phyloP scores from a whole-genome alignment of 768 basidiomycete species.

The Gloeopeniophorella convolvens region DNA sequence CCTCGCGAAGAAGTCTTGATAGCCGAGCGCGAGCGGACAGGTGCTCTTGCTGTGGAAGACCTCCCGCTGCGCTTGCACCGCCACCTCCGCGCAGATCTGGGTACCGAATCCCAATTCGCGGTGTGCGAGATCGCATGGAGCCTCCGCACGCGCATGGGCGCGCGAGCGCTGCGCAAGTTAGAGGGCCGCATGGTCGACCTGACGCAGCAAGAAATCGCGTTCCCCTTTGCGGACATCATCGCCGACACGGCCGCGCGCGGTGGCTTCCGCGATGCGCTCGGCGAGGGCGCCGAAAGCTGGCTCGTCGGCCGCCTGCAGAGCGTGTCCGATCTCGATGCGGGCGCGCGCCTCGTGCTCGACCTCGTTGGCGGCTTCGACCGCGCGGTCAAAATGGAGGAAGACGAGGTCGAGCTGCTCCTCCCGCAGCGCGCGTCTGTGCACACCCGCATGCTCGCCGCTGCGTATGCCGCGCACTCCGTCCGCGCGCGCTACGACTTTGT shows the following conservation, averaged over 20 bases:
- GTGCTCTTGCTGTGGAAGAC: constrained; percentile 59
- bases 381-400: constrained; percentile 69
- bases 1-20: constrained; percentile 45
- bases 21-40: constrained; percentile 73
- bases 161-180: constrained; percentile 29
- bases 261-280: constrained; percentile 49
- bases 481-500: constrained; percentile 73
- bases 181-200: constrained; percentile 58
- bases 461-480: constrained; percentile 56
- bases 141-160: constrained; percentile 48
- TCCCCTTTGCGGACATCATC: constrained; percentile 69
- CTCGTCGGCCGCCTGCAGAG: constrained; percentile 52
- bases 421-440: constrained; percentile 54
- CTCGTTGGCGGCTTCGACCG: constrained; percentile 64
- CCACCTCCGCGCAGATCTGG: constrained; percentile 38
- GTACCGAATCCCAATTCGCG: constrained; percentile 45
- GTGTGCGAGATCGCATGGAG: constrained; percentile 60
- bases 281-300: constrained; percentile 56
- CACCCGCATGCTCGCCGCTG: constrained; percentile 53
- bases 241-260: constrained; percentile 53
- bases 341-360: constrained; percentile 54
- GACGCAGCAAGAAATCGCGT: constrained; percentile 71
- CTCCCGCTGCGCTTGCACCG: constrained; percentile 53
- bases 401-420: constrained; percentile 51
- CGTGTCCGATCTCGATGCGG: constrained; percentile 49